Conservation (phyloP, 352 stramenopile genomes). For the Pythium coloratum region DNA sequence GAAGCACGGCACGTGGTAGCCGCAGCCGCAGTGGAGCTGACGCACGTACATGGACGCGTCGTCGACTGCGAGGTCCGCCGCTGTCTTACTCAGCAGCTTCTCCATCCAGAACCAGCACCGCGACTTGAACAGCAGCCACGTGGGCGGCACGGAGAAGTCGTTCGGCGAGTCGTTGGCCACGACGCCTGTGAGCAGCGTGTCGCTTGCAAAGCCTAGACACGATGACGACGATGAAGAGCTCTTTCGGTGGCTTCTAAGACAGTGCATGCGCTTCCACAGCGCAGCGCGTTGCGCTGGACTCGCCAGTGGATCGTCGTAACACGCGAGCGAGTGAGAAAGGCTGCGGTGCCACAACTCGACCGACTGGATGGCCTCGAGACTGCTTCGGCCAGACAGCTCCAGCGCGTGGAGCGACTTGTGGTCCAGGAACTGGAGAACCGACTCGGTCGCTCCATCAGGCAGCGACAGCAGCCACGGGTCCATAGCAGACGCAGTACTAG, state of each 20-base stretch:
- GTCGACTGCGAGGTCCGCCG: slow-evolving; percentile 3
- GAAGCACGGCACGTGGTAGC: slow-evolving; percentile 28
- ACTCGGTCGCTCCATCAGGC: slow-evolving; percentile 2
- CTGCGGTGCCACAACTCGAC: slow-evolving; percentile 14
- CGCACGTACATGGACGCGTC: slow-evolving; percentile 23
- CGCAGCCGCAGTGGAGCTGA: slow-evolving; percentile 27
- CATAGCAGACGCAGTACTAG: neutral
- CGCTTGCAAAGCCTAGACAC: slow-evolving; percentile 11
- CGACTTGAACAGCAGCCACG: slow-evolving; percentile 28
- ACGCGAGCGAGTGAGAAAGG: slow-evolving; percentile 7
- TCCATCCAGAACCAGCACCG: slow-evolving; percentile 32
- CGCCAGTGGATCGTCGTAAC: slow-evolving; percentile 7
- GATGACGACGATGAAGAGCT: neutral
- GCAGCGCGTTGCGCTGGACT: neutral
- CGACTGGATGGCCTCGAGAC: slow-evolving; percentile 1
- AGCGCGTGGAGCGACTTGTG: slow-evolving; percentile 21
- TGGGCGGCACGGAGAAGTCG: slow-evolving; percentile 21
- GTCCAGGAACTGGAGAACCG: slow-evolving; percentile 15
- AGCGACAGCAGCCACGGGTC: slow-evolving; percentile 10
- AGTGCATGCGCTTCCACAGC: slow-evolving; percentile 25
- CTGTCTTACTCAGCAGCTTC: slow-evolving; percentile 25
- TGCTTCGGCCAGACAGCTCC: slow-evolving; percentile 14
- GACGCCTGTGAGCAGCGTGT: slow-evolving; percentile 22
- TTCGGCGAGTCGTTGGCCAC: slow-evolving; percentile 16
- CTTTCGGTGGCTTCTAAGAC: slow-evolving; percentile 7